Percentiles rank a stretch among this genome's conserved stretches.
phyloP scores from a whole-genome alignment of 306 rosid species.

The Chamaecrista fasciculata region DNA sequence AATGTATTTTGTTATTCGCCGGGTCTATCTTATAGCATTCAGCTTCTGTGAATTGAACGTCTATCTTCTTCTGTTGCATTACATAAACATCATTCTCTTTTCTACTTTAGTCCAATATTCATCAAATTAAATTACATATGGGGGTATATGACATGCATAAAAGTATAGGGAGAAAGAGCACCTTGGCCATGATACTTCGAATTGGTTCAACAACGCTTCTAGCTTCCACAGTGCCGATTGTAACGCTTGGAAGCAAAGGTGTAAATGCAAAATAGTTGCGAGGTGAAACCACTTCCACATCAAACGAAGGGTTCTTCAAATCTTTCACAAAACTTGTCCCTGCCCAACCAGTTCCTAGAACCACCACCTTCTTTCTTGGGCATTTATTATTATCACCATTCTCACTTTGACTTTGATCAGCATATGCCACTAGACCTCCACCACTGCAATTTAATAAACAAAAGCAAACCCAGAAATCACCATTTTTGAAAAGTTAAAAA shows the following conservation, averaged over 20 bases:
- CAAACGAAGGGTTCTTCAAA: slow-evolving; percentile 53
- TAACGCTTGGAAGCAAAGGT: slow-evolving; percentile 89
- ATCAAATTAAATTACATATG: too few species aligned
- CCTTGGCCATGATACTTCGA: slow-evolving; percentile 70
- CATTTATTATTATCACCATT: not conserved
- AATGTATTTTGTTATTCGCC: slow-evolving; percentile 62
- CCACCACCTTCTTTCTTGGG: slow-evolving; percentile 70
- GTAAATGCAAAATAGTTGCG: slow-evolving; percentile 95
- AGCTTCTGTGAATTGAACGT: slow-evolving; percentile 70
- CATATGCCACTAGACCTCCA: slow-evolving; percentile 70
- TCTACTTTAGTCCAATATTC: not conserved
- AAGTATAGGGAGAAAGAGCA: slow-evolving; percentile 7
- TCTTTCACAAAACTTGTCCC: slow-evolving; percentile 84
- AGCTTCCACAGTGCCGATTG: slow-evolving; percentile 88
- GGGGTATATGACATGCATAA: not conserved
- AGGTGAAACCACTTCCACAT: slow-evolving; percentile 85
- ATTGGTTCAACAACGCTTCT: slow-evolving; percentile 93
- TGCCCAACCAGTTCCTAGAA: slow-evolving; percentile 99
- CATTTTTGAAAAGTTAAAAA: not conserved
- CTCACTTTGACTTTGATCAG: slow-evolving; percentile 41
- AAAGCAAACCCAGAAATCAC: not conserved
- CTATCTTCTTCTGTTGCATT: slow-evolving; percentile 53
- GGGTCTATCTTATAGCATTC: slow-evolving; percentile 85
- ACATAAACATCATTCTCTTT: not conserved
- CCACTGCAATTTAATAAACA: slow-evolving; percentile 49